These are phyloP conservation scores for Ogataea glucozyma DNA, from an alignment of 805 yeast species.

Conservation along the genomic window DNA sequence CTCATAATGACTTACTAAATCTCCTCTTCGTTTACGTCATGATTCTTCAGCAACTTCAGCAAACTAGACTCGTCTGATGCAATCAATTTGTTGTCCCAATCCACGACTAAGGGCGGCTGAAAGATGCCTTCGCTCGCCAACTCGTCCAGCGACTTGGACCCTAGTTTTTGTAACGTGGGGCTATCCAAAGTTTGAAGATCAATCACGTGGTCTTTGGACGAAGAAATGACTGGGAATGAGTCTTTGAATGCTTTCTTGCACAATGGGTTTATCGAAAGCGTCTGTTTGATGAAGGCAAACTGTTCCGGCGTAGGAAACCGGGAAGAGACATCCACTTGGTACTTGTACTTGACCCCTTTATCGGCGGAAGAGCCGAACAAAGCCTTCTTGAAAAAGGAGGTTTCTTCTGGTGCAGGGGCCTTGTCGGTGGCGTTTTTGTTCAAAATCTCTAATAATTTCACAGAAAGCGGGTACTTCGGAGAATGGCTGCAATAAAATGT, in stretches of 20 bases:
- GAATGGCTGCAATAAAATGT: slow-evolving; percentile 28
- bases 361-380: slow-evolving; percentile 18
- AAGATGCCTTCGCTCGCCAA: slow-evolving; percentile 29
- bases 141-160: slow-evolving; percentile 22
- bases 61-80: slow-evolving; percentile 51
- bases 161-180: slow-evolving; percentile 7
- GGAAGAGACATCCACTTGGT: slow-evolving; percentile 26
- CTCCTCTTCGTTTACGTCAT: slow-evolving; percentile 28
- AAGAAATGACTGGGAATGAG: slow-evolving; percentile 33
- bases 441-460: slow-evolving; percentile 8
- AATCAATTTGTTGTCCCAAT: slow-evolving; percentile 58
- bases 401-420: slow-evolving; percentile 3
- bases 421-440: slow-evolving; percentile 12
- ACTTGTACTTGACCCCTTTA: slow-evolving; percentile 23
- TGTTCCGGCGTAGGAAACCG: slow-evolving; percentile 35
- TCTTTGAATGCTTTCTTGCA: slow-evolving; percentile 30
- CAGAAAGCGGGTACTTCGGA: slow-evolving; percentile 25
- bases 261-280: slow-evolving; percentile 30
- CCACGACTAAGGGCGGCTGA: slow-evolving; percentile 54
- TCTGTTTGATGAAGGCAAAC: slow-evolving; percentile 29
- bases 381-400: slow-evolving; percentile 8
- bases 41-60: slow-evolving; percentile 43
- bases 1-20: neutral
- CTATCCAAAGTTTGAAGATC: slow-evolving; percentile 25
- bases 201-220: slow-evolving; percentile 16